Base-by-base conservation (phyloP, 768 basidiomycete species). In the Naganishia kalamii region DNA sequence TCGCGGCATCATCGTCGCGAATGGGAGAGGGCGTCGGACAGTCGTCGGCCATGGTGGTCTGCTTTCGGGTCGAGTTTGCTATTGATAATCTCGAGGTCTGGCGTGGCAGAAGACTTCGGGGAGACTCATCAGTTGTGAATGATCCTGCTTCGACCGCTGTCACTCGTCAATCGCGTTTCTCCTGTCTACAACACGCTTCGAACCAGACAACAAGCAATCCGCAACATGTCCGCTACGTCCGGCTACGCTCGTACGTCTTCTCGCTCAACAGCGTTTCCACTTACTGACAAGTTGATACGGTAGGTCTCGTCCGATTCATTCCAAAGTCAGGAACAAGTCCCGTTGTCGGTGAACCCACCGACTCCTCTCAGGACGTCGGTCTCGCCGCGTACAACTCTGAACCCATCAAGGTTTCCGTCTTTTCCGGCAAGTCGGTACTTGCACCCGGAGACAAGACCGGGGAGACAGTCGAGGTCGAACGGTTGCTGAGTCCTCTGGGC, bases 271-370 rank as follows among this genome's bases (percentile, higher is more conserved):
- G 1, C 54, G 3, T 15, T 32, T n/a, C 32, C 32, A 29, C 4
- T 19, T n/a, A 25, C 57, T 33, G 11, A 10, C 21, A 8, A 10
- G 10, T 54, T 19, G 12, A 8, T 54, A 17, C 21, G 32, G 13
- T 25, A 62, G 62, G 78, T 17, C 68, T 77, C 43, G 61, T 79
- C 27, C 75, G 78, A 29, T 79, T 79, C 68, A 41, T 68, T 8
- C 70, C 72, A 46, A 23, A 37, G 0, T 47, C 66, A 3, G 40
- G 47, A 7, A 62, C 67, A 4, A 4, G 49, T 10, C 70, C 71
- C 2, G 54, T 76, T 19, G 73, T 78, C 48, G 77, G 76, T 40
- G 74, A 78, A 52, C 78, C 78, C 0, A 54, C 70, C 32, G 69
- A 75, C 59, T 19, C 57, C 0, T 21, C 52, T 2, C 66, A 70